Percentiles rank a stretch among this genome's conserved stretches.
Conservation (phyloP, 129 eudicot species). For the Oenanthe sinensis region DNA sequence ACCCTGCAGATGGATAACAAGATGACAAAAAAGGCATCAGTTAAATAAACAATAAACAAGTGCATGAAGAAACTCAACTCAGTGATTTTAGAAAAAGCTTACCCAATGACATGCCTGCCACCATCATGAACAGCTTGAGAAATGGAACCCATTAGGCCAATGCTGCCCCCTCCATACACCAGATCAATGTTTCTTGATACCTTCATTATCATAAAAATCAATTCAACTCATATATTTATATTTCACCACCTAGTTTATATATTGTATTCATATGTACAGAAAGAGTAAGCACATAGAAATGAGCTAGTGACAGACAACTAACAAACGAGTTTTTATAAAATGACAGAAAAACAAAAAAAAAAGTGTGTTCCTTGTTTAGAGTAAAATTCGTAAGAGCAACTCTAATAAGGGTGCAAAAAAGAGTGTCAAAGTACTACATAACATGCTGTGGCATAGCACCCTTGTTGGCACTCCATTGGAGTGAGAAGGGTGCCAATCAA, state of each 20-base stretch:
- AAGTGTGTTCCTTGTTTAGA: not conserved
- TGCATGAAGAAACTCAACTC: not conserved
- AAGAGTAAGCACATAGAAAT: not conserved
- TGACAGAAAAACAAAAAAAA: not conserved
- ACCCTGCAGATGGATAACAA: slow-evolving; percentile 77
- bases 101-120: slow-evolving; percentile 98
- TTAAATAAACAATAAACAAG: not conserved
- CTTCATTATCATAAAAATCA: slow-evolving; percentile 32
- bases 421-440: too few species aligned
- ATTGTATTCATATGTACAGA: not conserved
- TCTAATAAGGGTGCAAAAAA: too few species aligned
- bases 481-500: too few species aligned
- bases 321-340: too few species aligned
- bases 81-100: slow-evolving; percentile 11
- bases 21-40: slow-evolving; percentile 63
- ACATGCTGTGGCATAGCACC: too few species aligned
- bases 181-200: slow-evolving; percentile 95
- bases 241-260: not conserved
- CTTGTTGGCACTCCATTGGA: too few species aligned
- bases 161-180: slow-evolving; percentile 99
- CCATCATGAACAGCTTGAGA: slow-evolving; percentile 99
- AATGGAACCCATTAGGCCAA: slow-evolving; percentile 92
- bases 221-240: slow-evolving; percentile 14
- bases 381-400: too few species aligned
- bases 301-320: not conserved